Evolutionary conservation across 495 filamentous ascomycete genomes (phyloP).

Genomic region (Tuber magnatum): DNA sequence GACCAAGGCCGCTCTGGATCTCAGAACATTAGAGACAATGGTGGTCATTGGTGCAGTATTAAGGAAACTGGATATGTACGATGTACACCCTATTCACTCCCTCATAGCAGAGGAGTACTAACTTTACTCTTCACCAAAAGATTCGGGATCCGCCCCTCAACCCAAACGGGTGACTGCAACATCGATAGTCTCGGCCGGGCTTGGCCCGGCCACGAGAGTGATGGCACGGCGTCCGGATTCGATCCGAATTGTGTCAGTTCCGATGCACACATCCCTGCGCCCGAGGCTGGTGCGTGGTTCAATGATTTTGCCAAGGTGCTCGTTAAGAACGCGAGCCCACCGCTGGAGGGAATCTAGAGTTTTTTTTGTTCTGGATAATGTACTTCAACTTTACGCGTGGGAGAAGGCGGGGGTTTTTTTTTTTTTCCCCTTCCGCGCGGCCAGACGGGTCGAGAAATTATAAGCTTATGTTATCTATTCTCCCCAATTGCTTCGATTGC

Average conservation of each 20-base stretch:
- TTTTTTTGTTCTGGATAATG: background rate
- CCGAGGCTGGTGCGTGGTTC: slow-evolving; percentile 56
- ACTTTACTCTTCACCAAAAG: slow-evolving; percentile 34
- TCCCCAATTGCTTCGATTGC: background rate
- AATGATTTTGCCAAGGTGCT: slow-evolving; percentile 51
- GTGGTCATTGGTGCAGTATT: slow-evolving; percentile 58
- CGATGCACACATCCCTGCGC: slow-evolving; percentile 51
- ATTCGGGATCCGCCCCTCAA: slow-evolving; percentile 51
- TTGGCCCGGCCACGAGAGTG: slow-evolving; percentile 55
- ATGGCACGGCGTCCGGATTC: slow-evolving; percentile 49
- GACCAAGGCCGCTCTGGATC: slow-evolving; percentile 41
- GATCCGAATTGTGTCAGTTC: slow-evolving; percentile 49
- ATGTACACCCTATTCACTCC: background rate
- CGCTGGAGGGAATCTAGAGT: slow-evolving; percentile 13
- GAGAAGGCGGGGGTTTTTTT: background rate
- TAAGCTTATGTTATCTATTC: background rate
- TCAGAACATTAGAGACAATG: slow-evolving; percentile 41
- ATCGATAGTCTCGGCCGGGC: slow-evolving; percentile 56
- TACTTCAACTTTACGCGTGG: no score
- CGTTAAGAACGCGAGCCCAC: slow-evolving; percentile 47
- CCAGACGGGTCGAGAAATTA: background rate
- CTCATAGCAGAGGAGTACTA: background rate
- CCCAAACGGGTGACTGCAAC: slow-evolving; percentile 48
- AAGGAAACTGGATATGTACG: slow-evolving; percentile 38
- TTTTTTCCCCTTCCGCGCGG: background rate